Conservation (phyloP, 352 stramenopile genomes). For the Phytophthora hibernalis region DNA sequence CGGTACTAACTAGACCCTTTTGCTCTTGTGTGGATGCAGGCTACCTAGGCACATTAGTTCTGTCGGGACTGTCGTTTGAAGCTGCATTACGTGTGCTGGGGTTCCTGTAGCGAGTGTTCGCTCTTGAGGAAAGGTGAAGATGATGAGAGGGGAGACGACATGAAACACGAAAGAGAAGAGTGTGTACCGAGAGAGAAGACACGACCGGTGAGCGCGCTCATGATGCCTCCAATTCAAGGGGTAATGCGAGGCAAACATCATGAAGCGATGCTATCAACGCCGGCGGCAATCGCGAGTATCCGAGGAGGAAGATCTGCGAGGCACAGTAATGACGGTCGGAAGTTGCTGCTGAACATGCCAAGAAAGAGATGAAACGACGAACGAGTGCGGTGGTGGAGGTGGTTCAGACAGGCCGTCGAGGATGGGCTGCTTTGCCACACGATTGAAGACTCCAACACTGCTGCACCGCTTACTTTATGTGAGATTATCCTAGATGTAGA, state of each 20-base stretch:
- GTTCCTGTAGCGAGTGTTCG: conserved; percentile 22
- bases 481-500: conserved; percentile 19
- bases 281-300: conserved; percentile 31
- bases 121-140: conserved; percentile 9
- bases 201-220: conserved; percentile 22
- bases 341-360: conserved; percentile 33
- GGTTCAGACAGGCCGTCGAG: conserved; percentile 3
- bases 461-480: conserved; percentile 1
- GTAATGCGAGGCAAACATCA: conserved; percentile 38
- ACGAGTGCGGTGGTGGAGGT: conserved; percentile 19
- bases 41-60: conserved; percentile 31
- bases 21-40: conserved; percentile 17
- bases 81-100: conserved; percentile 36
- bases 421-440: conserved; percentile 20
- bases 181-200: conserved; percentile 3
- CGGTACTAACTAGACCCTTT: background rate
- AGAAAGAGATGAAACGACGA: conserved; percentile 13
- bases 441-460: conserved; percentile 29
- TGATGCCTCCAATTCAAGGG: conserved; percentile 40
- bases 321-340: conserved; percentile 36
- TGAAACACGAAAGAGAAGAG: conserved; percentile 5
- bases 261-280: conserved; percentile 22
- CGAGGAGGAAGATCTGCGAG: conserved; percentile 29
- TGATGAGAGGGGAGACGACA: conserved; percentile 1
- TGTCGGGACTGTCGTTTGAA: conserved; percentile 41